These are phyloP conservation scores for Acanthamoeba castellanii DNA, from an alignment of 208 protist genomes.

Conservation along the genomic window DNA sequence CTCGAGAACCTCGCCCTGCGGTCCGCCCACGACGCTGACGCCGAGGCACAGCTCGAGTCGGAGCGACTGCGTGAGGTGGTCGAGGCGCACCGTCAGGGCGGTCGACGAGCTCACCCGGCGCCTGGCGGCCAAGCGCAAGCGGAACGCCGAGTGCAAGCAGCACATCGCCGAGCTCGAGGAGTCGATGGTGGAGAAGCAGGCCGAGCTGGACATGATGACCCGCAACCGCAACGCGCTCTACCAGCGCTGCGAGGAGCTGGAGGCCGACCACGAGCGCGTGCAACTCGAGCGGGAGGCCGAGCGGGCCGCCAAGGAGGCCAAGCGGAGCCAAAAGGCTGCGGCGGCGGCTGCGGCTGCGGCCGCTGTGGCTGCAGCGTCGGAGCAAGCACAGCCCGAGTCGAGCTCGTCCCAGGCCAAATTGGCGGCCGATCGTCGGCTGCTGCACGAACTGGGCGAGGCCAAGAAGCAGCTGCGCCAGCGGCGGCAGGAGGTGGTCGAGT, in stretches of 20 bases:
- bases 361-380: too few species aligned
- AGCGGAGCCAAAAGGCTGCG: not conserved
- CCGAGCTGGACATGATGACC: not conserved
- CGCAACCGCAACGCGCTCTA: not conserved
- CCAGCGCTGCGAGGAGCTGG: constrained; percentile 6
- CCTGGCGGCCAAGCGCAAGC: not conserved
- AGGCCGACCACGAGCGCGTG: not conserved
- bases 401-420: not conserved
- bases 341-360: not conserved
- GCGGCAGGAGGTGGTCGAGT: not conserved
- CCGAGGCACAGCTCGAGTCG: not conserved
- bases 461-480: not conserved
- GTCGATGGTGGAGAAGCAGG: not conserved
- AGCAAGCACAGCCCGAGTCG: too few species aligned
- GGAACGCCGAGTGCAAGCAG: not conserved
- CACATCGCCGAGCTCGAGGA: not conserved
- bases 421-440: not conserved
- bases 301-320: not conserved
- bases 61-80: not conserved
- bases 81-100: not conserved
- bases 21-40: not conserved
- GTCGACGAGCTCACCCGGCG: not conserved
- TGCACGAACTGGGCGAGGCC: not conserved
- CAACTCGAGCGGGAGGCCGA: not conserved
- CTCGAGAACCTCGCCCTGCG: not conserved